phyloP scores from a whole-genome alignment of 805 yeast species.

The Saccharomycopsis olivae region DNA sequence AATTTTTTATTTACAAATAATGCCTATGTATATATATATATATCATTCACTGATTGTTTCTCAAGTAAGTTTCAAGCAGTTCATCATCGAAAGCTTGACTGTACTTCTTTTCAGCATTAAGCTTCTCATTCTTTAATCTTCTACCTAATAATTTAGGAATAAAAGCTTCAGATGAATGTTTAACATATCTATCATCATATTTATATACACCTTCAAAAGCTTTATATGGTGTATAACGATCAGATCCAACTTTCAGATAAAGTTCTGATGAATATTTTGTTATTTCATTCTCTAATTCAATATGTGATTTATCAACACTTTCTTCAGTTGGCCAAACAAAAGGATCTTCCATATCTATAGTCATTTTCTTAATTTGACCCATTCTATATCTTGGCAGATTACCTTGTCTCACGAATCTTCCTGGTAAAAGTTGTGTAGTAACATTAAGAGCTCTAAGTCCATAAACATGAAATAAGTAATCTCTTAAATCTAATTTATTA shows the following conservation, averaged over 20 bases:
- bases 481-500: slow-evolving; percentile 90
- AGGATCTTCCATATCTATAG: slow-evolving; percentile 91
- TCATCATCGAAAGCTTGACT: slow-evolving; percentile 24
- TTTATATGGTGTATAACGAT: slow-evolving; percentile 51
- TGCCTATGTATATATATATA: too few species aligned
- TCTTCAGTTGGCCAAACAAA: slow-evolving; percentile 85
- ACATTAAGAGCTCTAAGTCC: slow-evolving; percentile 84
- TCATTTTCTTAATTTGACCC: slow-evolving; percentile 89
- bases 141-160: slow-evolving; percentile 40
- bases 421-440: slow-evolving; percentile 76
- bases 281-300: slow-evolving; percentile 35
- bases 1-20: background rate
- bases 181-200: slow-evolving; percentile 20
- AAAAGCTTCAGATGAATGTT: slow-evolving; percentile 54
- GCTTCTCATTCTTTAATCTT: slow-evolving; percentile 28
- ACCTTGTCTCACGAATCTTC: slow-evolving; percentile 48
- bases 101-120: slow-evolving; percentile 21
- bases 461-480: slow-evolving; percentile 81
- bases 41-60: slow-evolving; percentile 19
- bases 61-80: slow-evolving; percentile 32
- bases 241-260: slow-evolving; percentile 51
- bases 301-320: slow-evolving; percentile 29
- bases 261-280: slow-evolving; percentile 39
- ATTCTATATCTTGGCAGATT: slow-evolving; percentile 56
- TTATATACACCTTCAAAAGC: slow-evolving; percentile 65